phyloP scores from a whole-genome alignment of 441 rosid genomes.

The Gossypium trilobum region DNA sequence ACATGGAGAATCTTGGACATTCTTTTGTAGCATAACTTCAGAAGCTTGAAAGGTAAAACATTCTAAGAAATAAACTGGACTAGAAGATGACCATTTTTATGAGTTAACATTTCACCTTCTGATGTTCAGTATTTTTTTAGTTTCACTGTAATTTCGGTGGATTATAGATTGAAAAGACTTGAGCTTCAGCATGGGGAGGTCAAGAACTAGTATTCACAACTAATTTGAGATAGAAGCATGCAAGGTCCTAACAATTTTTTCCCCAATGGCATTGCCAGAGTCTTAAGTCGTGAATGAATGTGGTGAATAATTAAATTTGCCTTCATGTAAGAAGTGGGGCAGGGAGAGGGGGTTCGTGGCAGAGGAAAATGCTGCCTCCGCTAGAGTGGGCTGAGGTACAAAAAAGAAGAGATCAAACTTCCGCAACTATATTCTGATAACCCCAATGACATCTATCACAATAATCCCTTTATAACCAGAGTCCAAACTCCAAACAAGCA shows the following conservation, averaged over 20 bases:
- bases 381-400: background rate
- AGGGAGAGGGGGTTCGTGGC: background rate
- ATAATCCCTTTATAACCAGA: background rate
- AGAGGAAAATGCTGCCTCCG: background rate
- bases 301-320: background rate
- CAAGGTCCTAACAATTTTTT: background rate
- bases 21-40: constrained; percentile 1
- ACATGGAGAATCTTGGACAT: background rate
- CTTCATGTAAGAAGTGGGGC: background rate
- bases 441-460: background rate
- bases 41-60: background rate
- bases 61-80: background rate
- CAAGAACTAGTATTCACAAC: background rate
- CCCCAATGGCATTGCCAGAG: background rate
- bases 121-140: background rate
- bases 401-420: background rate
- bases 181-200: background rate
- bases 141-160: background rate
- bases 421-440: background rate
- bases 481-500: background rate
- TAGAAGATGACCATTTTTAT: background rate
- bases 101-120: background rate
- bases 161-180: background rate
- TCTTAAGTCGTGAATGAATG: background rate
- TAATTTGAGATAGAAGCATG: background rate